Base-by-base conservation (phyloP, 1,284 basidiomycete genomes). In the Marasmius oreades region DNA sequence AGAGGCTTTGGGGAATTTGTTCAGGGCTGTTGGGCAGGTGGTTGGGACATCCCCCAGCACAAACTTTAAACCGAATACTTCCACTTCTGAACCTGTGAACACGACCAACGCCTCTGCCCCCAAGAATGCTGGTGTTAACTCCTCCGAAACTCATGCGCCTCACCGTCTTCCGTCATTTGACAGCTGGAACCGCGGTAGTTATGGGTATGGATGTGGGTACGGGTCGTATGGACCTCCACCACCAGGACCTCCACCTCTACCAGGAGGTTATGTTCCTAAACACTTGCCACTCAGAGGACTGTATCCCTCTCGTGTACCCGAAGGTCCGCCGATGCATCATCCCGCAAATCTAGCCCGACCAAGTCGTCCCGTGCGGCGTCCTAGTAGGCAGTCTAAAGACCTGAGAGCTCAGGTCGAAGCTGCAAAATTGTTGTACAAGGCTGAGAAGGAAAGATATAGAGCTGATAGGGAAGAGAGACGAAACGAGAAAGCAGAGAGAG, bases 401-500 rank as follows among this genome's bases (percentile, higher is more conserved):
- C 69, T 82, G 45, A 80, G 78, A 61, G 78, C 79, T n/a, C 74
- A 81, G 36, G 77, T 90, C 5, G 83, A 88, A 63, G 80, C 74
- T n/a, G 85, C 86, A 0, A 91, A 88, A 63, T 73, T 75, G 39
- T 69, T 71, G 16, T 91, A 91, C 67, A 85, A 82, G 67, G 76
- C 73, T 1, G 79, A 85, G 69, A 91, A 90, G 65, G 85, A 87
- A 61, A 74, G 74, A 26, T 89, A 89, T 63, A 78, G 85, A 33
- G 70, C 71, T 60, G 79, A 31, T 31, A 31, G 28, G 28, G 28
- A 31, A 10, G 28, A 31, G 28, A 31, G 82, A 54, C 73, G 81
- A 42, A 82, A 83, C 60, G 72, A 74, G 50, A 75, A 77, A 26
- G 28, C 77, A 73, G 63, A 78, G 72, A 55, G 72, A 73, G 59